A percentile compares a stretch with the other conserved stretches of the same genome.
phyloP scores from a whole-genome alignment of 768 basidiomycete genomes.

The Mycena amicta region DNA sequence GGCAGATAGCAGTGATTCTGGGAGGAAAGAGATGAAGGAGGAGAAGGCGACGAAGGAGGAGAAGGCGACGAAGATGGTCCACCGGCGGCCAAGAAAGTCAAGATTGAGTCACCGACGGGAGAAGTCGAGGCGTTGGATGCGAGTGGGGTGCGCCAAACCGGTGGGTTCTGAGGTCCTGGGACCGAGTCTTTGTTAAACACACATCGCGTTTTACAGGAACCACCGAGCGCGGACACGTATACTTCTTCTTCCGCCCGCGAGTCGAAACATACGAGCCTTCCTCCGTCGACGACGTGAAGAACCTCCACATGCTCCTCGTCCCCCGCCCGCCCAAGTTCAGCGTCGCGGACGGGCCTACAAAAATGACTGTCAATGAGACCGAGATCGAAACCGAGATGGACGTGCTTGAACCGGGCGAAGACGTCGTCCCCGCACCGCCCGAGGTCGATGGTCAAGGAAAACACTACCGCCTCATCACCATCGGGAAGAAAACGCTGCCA shows the following conservation, averaged over 20 bases:
- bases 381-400: slow-evolving; percentile 44
- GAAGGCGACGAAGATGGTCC: slow-evolving; percentile 5
- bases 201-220: slow-evolving; percentile 51
- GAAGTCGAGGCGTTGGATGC: slow-evolving; percentile 4
- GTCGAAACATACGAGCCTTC: slow-evolving; percentile 54
- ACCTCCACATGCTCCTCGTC: slow-evolving; percentile 62
- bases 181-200: not conserved
- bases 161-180: not conserved
- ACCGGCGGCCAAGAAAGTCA: slow-evolving; percentile 28
- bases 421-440: slow-evolving; percentile 49
- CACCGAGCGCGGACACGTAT: slow-evolving; percentile 62
- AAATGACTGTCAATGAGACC: slow-evolving; percentile 24
- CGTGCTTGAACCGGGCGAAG: slow-evolving; percentile 45
- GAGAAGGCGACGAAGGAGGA: slow-evolving; percentile 5
- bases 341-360: slow-evolving; percentile 15
- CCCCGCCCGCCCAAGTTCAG: slow-evolving; percentile 54
- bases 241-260: slow-evolving; percentile 66
- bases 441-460: slow-evolving; percentile 38
- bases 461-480: slow-evolving; percentile 50
- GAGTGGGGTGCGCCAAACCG: not conserved
- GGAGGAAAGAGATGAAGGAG: slow-evolving; percentile 8
- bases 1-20: slow-evolving; percentile 1
- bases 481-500: slow-evolving; percentile 64
- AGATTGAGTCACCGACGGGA: slow-evolving; percentile 21
- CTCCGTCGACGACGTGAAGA: slow-evolving; percentile 59